Conservation (phyloP, 23 red algal genomes). For the Gracilaria domingensis region DNA sequence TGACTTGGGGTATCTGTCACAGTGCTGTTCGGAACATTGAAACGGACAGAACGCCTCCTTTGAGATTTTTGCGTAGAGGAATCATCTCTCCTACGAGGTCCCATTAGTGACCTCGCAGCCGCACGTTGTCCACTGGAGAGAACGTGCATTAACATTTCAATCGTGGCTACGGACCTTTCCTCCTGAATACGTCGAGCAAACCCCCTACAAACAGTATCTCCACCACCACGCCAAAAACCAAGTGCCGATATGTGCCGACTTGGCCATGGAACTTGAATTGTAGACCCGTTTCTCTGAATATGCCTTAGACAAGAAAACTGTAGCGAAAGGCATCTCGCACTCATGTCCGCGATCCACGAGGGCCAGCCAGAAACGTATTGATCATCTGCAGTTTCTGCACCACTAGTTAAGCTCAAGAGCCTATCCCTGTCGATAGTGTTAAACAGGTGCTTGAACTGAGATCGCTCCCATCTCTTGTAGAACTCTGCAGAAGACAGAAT, state of each 20-base stretch:
- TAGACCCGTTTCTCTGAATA: slow-evolving; percentile 29
- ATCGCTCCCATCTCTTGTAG: slow-evolving; percentile 39
- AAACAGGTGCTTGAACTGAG: slow-evolving; percentile 41
- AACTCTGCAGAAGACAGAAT: slow-evolving; percentile 26
- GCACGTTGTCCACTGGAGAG: slow-evolving; percentile 66
- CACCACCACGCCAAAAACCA: slow-evolving; percentile 61
- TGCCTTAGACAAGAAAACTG: slow-evolving; percentile 48
- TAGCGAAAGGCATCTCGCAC: slow-evolving; percentile 61
- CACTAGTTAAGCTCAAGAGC: slow-evolving; percentile 16
- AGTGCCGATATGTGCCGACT: slow-evolving; percentile 18
- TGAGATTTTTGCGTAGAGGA: not conserved
- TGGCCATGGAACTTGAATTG: slow-evolving; percentile 74
- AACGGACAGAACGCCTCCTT: slow-evolving; percentile 11
- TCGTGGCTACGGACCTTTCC: slow-evolving; percentile 19
- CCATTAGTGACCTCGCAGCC: slow-evolving; percentile 66
- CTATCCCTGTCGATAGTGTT: slow-evolving; percentile 7
- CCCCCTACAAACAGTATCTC: slow-evolving; percentile 41
- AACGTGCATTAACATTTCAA: slow-evolving; percentile 55
- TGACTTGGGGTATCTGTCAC: not conserved
- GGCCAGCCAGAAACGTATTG: slow-evolving; percentile 28
- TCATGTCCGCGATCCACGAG: slow-evolving; percentile 58
- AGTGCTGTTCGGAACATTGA: not conserved
- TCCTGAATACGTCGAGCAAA: slow-evolving; percentile 42
- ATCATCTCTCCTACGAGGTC: slow-evolving; percentile 1
- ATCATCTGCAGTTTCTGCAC: not conserved